Conservation (phyloP, 805 yeast genomes). For the Zygosaccharomyces gambellarensis region DNA sequence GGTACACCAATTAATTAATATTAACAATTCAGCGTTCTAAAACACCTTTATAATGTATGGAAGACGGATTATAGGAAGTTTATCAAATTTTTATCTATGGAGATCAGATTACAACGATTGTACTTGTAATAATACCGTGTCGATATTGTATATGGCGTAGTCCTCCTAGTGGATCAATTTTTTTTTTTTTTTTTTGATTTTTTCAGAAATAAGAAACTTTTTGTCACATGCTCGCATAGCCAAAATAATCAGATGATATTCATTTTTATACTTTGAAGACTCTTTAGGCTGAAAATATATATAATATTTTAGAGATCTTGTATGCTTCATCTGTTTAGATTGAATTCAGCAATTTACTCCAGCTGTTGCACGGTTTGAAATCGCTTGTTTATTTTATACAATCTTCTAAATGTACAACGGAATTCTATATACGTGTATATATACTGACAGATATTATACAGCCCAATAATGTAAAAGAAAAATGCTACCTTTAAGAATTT, state of each 20-base stretch:
- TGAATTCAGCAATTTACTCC: not conserved
- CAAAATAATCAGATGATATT: not conserved
- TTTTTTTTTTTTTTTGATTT: not conserved
- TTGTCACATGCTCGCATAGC: not conserved
- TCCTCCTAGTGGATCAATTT: not conserved
- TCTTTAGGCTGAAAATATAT: not conserved
- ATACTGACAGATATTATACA: slow-evolving; percentile 5
- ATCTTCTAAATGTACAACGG: not conserved
- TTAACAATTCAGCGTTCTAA: not conserved
- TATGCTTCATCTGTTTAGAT: no score
- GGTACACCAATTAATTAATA: not conserved
- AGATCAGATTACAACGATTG: not conserved
- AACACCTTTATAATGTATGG: not conserved
- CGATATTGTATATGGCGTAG: not conserved
- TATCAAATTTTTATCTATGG: not conserved
- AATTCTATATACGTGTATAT: not conserved
- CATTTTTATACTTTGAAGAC: not conserved
- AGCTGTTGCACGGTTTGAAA: not conserved
- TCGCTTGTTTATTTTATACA: not conserved
- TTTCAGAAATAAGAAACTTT: not conserved
- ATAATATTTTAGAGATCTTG: not conserved
- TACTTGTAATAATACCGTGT: not conserved
- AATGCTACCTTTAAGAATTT: slow-evolving; percentile 3
- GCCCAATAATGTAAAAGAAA: slow-evolving; percentile 4
- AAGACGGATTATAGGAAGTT: not conserved